These are phyloP conservation scores for Naganishia vaughanmartiniae DNA, from an alignment of 768 basidiomycete genomes.

Conservation along the genomic window DNA sequence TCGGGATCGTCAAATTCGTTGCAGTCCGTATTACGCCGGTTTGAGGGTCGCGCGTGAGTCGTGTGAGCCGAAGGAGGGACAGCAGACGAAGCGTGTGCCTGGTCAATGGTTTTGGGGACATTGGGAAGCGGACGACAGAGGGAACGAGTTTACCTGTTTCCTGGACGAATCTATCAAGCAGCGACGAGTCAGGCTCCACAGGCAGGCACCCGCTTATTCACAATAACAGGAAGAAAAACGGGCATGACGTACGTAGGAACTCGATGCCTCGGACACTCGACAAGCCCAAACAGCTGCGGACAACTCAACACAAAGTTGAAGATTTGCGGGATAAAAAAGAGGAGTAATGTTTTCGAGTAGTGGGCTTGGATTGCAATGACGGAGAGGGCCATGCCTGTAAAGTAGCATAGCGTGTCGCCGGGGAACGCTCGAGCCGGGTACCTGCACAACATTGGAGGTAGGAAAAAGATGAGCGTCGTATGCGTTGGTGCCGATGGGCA, in stretches of 20 bases:
- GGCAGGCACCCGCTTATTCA: neutral
- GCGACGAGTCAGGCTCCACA: neutral
- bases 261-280: conserved; percentile 90
- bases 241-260: conserved; percentile 70
- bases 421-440: conserved; percentile 93
- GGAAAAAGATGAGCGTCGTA: too few relatives aligned
- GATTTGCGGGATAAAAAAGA: conserved; percentile 97
- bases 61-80: conserved; percentile 1
- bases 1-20: conserved; percentile 89
- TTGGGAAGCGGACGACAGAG: conserved; percentile 65
- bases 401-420: conserved; percentile 96
- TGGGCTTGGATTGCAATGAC: conserved; percentile 96
- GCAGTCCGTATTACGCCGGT: conserved; percentile 63
- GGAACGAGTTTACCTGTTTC: conserved; percentile 75
- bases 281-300: conserved; percentile 89
- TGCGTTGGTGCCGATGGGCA: too few relatives aligned
- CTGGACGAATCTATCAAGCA: conserved; percentile 63
- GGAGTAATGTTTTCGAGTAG: conserved; percentile 89
- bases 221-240: neutral
- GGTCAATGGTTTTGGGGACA: conserved; percentile 61
- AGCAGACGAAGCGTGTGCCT: conserved; percentile 62
- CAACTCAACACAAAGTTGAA: conserved; percentile 95
- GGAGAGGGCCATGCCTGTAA: conserved; percentile 97
- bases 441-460: conserved; percentile 56
- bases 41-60: conserved; percentile 55